Conservation (phyloP, 2,329 filamentous ascomycete species). For the Ophiostoma ulmi region DNA sequence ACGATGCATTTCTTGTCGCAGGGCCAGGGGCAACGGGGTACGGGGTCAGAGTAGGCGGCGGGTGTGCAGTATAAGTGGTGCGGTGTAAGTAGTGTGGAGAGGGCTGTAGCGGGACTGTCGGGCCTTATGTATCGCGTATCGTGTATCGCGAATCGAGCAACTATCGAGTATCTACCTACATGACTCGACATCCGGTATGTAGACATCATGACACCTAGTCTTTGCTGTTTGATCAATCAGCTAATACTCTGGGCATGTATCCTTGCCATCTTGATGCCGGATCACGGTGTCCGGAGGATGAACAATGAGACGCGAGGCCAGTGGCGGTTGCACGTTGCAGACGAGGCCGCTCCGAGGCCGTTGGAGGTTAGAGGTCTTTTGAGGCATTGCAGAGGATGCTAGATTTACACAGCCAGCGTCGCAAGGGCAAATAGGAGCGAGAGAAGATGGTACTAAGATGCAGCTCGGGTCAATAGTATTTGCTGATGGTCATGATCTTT, state of each 20-base stretch:
- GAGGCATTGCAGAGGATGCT: neutral
- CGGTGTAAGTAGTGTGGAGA: neutral
- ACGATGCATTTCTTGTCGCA: slow-evolving; percentile 21
- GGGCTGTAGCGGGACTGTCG: neutral
- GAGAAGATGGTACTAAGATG: too few relatives aligned
- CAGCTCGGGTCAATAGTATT: too few relatives aligned
- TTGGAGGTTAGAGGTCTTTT: too few relatives aligned
- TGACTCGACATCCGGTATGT: neutral
- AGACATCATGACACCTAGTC: neutral
- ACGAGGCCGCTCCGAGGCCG: neutral
- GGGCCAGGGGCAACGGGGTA: neutral
- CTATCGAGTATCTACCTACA: neutral
- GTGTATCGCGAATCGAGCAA: neutral
- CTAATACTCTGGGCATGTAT: neutral
- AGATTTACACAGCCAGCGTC: too few relatives aligned
- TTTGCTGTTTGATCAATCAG: neutral
- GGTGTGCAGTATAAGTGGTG: neutral
- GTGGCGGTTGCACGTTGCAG: neutral
- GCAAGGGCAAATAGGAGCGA: too few relatives aligned
- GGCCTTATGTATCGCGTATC: neutral
- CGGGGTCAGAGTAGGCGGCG: neutral
- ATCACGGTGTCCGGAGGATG: neutral
- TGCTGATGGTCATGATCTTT: too few relatives aligned
- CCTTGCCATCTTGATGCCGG: neutral
- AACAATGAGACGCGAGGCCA: neutral